Conservation (phyloP, 306 rosid species). For the Gastrolobium villosum region DNA sequence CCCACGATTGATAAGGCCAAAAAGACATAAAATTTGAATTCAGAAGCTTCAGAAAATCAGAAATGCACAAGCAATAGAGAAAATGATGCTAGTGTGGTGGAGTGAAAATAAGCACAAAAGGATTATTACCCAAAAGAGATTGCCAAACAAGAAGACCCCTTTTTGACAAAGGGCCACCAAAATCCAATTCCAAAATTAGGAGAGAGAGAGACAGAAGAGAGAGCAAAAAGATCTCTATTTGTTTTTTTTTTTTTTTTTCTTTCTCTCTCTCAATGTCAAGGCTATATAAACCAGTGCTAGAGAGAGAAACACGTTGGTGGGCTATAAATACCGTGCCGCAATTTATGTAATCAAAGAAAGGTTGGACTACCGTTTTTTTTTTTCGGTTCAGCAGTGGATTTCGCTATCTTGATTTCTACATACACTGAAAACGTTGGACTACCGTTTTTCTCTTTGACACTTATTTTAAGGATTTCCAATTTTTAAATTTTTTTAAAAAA, state of each 20-base stretch:
- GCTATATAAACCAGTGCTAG: background rate
- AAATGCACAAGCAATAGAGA: background rate
- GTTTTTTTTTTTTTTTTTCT: too few species aligned
- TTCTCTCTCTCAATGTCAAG: background rate
- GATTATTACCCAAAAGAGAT: slow-evolving; percentile 53
- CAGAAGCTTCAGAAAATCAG: background rate
- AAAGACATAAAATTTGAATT: background rate
- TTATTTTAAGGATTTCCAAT: background rate
- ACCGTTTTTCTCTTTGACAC: slow-evolving; percentile 23
- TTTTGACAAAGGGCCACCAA: slow-evolving; percentile 52
- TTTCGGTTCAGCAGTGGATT: slow-evolving; percentile 32
- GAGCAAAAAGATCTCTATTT: too few species aligned
- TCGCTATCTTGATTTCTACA: slow-evolving; percentile 25
- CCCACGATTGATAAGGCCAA: slow-evolving; percentile 35
- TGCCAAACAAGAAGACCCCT: slow-evolving; percentile 51
- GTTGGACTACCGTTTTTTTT: too few species aligned
- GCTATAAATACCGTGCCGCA: background rate
- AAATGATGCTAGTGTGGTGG: background rate
- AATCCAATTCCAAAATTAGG: slow-evolving; percentile 53
- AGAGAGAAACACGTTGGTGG: background rate
- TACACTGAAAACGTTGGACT: slow-evolving; percentile 30
- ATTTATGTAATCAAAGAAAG: slow-evolving; percentile 17
- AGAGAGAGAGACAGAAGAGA: slow-evolving; percentile 12
- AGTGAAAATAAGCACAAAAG: background rate
- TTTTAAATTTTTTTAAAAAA: background rate